These are phyloP conservation scores for Boletus subparvulus DNA, from an alignment of 768 basidiomycete species.

Conservation along the genomic window DNA sequence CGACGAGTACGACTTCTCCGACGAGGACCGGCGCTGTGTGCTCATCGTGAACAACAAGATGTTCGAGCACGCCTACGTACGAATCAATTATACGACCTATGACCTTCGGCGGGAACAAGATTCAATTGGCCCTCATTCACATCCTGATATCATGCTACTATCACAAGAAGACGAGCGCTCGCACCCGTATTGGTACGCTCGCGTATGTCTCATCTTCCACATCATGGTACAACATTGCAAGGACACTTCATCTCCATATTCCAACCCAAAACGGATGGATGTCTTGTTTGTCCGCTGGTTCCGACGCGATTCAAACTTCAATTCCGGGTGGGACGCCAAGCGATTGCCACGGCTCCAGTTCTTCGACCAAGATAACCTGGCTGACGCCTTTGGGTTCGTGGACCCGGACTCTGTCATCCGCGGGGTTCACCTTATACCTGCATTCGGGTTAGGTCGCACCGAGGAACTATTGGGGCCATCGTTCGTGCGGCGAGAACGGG, in stretches of 20 bases:
- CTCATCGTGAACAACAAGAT: no score
- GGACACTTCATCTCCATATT: neutral
- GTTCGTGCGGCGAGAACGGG: neutral
- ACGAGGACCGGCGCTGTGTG: no score
- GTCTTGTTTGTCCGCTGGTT: conserved; percentile 40
- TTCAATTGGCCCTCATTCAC: no score
- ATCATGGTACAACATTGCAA: neutral
- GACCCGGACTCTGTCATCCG: no score
- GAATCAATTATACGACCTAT: no score
- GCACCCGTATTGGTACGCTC: conserved; percentile 41
- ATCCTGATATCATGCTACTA: no score
- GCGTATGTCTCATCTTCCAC: conserved; percentile 18
- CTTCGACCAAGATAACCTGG: conserved; percentile 24
- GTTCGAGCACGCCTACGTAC: no score
- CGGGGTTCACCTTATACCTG: conserved; percentile 43
- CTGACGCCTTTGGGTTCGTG: conserved; percentile 43
- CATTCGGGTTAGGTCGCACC: conserved; percentile 26
- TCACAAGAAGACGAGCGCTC: conserved; percentile 17
- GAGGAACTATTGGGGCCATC: neutral
- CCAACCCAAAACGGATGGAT: neutral
- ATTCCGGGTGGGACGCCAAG: conserved; percentile 25
- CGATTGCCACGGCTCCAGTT: conserved; percentile 41
- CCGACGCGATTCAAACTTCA: conserved; percentile 24
- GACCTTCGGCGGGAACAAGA: no score
- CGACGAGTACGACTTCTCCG: conserved; percentile 27